Conservation (phyloP, 768 basidiomycete genomes). For the Paxillus ammoniavirescens region DNA sequence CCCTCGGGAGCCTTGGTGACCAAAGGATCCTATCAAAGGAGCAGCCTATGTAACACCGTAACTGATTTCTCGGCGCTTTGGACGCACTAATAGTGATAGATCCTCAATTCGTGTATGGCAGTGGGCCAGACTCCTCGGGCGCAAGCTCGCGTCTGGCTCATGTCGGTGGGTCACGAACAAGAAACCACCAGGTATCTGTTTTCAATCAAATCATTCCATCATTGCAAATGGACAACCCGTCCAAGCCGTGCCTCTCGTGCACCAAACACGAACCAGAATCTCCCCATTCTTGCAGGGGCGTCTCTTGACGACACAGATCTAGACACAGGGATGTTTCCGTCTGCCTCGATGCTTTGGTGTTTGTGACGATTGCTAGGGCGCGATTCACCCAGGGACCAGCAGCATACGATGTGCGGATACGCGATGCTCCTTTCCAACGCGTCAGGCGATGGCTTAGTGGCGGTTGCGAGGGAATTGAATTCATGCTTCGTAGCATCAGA, state of each 20-base stretch:
- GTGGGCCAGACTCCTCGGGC: too few species aligned
- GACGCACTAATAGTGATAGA: too few species aligned
- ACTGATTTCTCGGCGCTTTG: too few species aligned
- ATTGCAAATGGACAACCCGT: slow-evolving; percentile 79
- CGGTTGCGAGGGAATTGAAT: too few species aligned
- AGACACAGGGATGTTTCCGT: slow-evolving; percentile 95
- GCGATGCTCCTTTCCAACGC: too few species aligned
- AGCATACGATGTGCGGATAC: too few species aligned
- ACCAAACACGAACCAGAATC: slow-evolving; percentile 92
- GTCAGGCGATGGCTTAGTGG: too few species aligned
- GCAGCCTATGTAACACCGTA: too few species aligned
- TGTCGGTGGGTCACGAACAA: slow-evolving; percentile 2
- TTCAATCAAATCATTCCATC: slow-evolving; percentile 83
- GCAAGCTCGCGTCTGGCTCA: not conserved
- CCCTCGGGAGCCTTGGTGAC: too few species aligned
- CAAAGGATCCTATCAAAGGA: too few species aligned
- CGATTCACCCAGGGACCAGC: slow-evolving; percentile 92
- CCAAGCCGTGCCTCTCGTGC: slow-evolving; percentile 89
- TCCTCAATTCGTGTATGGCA: too few species aligned
- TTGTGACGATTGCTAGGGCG: slow-evolving; percentile 58
- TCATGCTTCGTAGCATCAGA: too few species aligned
- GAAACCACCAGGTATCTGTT: slow-evolving; percentile 76
- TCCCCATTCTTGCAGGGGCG: slow-evolving; percentile 79
- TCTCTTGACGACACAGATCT: slow-evolving; percentile 84
- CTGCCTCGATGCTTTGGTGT: slow-evolving; percentile 40